Percentiles rank a stretch among this genome's conserved stretches.
phyloP scores from a whole-genome alignment of 495 filamentous ascomycete species.

The Neurospora terricola region DNA sequence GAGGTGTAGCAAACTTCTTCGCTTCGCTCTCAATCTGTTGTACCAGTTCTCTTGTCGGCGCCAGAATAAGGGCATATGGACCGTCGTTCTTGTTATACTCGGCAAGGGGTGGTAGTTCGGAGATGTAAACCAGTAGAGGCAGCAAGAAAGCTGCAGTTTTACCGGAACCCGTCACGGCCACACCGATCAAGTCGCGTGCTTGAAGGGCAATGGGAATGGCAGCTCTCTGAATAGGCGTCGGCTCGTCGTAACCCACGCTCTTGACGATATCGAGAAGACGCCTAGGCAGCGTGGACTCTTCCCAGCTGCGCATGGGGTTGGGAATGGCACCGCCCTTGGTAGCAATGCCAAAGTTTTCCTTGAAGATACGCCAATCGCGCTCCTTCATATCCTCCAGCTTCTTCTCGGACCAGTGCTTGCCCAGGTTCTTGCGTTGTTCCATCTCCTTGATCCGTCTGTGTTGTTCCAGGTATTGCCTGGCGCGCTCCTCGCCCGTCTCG shows the following conservation, averaged over 20 bases:
- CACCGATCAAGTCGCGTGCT: constrained; percentile 89
- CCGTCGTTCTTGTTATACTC: constrained; percentile 91
- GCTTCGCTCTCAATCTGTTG: constrained; percentile 97
- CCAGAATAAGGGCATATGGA: constrained; percentile 91
- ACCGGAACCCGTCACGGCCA: constrained; percentile 96
- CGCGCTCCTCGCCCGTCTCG: constrained; percentile 69
- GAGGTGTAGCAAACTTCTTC: constrained; percentile 80
- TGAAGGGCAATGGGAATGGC: constrained; percentile 94
- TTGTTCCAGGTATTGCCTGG: constrained; percentile 79
- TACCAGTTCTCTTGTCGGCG: constrained; percentile 95
- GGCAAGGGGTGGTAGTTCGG: constrained; percentile 74
- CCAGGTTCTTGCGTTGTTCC: constrained; percentile 60
- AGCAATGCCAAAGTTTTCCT: constrained; percentile 96
- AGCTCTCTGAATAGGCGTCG: constrained; percentile 84
- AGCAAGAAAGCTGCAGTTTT: constrained; percentile 96
- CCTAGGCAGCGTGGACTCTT: constrained; percentile 73
- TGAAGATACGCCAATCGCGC: constrained; percentile 98
- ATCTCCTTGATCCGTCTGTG: constrained; percentile 48
- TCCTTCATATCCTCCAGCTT: constrained; percentile 91
- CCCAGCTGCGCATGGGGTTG: constrained; percentile 94
- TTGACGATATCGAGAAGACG: constrained; percentile 74
- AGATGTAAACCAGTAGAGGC: constrained; percentile 93
- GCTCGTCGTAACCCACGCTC: constrained; percentile 85
- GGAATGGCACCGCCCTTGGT: constrained; percentile 86
- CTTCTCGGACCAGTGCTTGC: constrained; percentile 98